Conservation (phyloP, 2,329 filamentous ascomycete species). For the Verticillium klebahnii region DNA sequence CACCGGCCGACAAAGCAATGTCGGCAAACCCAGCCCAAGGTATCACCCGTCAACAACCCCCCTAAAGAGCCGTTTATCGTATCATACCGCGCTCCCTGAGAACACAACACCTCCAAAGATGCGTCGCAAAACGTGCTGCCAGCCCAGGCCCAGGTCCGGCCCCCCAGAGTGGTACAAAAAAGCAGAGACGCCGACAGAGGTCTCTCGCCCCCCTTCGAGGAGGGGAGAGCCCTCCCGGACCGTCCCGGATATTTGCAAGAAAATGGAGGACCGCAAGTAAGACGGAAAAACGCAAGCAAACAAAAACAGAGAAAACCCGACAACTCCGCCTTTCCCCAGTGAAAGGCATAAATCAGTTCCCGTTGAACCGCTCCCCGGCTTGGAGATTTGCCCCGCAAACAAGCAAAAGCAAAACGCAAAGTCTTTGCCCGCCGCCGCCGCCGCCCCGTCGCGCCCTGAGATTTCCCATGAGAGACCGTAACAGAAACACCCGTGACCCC, state of each 20-base stretch:
- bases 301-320: conserved; percentile 20
- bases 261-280: not conserved
- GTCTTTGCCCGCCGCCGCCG: conserved; percentile 25
- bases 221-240: not conserved
- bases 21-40: conserved; percentile 3
- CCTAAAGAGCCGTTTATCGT: conserved; percentile 10
- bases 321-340: conserved; percentile 29
- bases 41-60: conserved; percentile 7
- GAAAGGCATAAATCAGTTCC: conserved; percentile 14
- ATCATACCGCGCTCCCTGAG: conserved; percentile 11
- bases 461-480: conserved; percentile 27
- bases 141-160: conserved; percentile 6
- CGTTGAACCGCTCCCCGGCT: conserved; percentile 16
- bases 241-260: conserved; percentile 2
- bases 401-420: conserved; percentile 20
- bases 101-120: conserved; percentile 8
- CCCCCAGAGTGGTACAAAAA: not conserved
- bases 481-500: conserved; percentile 31
- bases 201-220: not conserved
- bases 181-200: not conserved
- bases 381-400: not conserved
- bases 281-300: not conserved
- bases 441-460: conserved; percentile 10
- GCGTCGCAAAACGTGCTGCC: conserved; percentile 12
- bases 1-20: not conserved